Conservation (phyloP, 2,329 filamentous ascomycete genomes). For the Pseudofabraea citricarpa region DNA sequence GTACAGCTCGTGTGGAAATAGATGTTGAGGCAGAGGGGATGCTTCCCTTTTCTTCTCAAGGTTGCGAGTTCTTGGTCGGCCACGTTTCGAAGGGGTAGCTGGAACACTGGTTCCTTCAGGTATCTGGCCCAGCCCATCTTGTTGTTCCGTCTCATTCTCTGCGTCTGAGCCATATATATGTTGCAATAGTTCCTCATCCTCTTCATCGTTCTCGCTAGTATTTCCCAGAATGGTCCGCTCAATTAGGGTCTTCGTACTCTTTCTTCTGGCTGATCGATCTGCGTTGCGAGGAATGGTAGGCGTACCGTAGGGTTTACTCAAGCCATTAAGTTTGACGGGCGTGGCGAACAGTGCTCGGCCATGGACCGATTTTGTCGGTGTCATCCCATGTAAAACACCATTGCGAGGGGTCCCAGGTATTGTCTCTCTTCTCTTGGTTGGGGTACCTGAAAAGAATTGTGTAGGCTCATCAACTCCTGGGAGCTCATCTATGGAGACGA, state of each 20-base stretch:
- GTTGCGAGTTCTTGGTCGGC: slow-evolving; percentile 37
- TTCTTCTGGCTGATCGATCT: slow-evolving; percentile 80
- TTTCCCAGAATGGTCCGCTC: slow-evolving; percentile 62
- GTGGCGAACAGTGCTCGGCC: slow-evolving; percentile 25
- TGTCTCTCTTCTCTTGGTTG: slow-evolving; percentile 1
- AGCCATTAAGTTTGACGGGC: slow-evolving; percentile 17
- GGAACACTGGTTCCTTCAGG: slow-evolving; percentile 29
- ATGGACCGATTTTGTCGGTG: slow-evolving; percentile 15
- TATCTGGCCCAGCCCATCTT: slow-evolving; percentile 21
- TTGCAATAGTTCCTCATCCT: slow-evolving; percentile 61
- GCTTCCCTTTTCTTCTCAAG: slow-evolving; percentile 43
- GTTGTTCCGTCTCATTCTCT: slow-evolving; percentile 28
- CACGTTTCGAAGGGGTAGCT: slow-evolving; percentile 48
- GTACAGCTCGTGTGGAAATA: slow-evolving; percentile 86
- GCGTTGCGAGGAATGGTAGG: slow-evolving; percentile 37
- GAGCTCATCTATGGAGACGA: not conserved
- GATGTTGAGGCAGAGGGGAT: slow-evolving; percentile 69
- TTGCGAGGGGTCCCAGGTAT: not conserved
- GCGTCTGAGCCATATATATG: slow-evolving; percentile 58
- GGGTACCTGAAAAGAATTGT: slow-evolving; percentile 4
- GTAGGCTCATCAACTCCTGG: not conserved
- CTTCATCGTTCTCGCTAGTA: slow-evolving; percentile 66
- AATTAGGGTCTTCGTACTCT: slow-evolving; percentile 74
- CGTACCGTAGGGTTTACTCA: slow-evolving; percentile 13
- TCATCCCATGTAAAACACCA: slow-evolving; percentile 8